Evolutionary conservation across 1,139 yeast genomes (phyloP).

Genomic region (Magnusiomyces tetraspermus): DNA sequence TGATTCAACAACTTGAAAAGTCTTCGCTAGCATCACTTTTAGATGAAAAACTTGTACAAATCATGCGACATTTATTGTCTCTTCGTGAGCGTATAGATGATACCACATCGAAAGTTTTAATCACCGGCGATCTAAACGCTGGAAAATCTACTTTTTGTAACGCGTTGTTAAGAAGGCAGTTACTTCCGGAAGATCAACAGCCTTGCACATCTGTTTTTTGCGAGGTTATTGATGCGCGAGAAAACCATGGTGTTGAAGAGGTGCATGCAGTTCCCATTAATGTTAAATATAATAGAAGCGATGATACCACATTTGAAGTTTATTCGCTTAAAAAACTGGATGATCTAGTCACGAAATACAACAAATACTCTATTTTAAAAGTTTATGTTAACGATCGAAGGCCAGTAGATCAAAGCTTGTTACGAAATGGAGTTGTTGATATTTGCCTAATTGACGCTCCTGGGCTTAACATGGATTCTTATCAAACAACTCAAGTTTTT

Average conservation of each 20-base stretch:
- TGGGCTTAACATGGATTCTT: slow-evolving; percentile 86
- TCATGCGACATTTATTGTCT: slow-evolving; percentile 57
- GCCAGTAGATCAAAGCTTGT: slow-evolving; percentile 56
- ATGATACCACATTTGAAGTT: slow-evolving; percentile 56
- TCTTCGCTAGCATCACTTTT: slow-evolving; percentile 54
- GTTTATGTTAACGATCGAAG: slow-evolving; percentile 74
- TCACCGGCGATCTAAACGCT: slow-evolving; percentile 94
- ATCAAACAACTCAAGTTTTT: slow-evolving; percentile 90
- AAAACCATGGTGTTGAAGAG: slow-evolving; percentile 68
- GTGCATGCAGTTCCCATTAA: slow-evolving; percentile 83
- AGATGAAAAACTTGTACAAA: slow-evolving; percentile 51
- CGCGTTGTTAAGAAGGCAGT: slow-evolving; percentile 65
- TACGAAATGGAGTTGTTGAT: slow-evolving; percentile 87
- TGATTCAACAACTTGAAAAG: slow-evolving; percentile 50
- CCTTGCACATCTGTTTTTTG: slow-evolving; percentile 97
- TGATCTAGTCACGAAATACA: slow-evolving; percentile 64
- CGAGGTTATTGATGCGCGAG: slow-evolving; percentile 80
- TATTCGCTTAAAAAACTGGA: slow-evolving; percentile 50
- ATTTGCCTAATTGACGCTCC: slow-evolving; percentile 94
- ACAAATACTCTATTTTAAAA: slow-evolving; percentile 61
- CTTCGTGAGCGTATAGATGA: slow-evolving; percentile 81
- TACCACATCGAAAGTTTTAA: slow-evolving; percentile 84
- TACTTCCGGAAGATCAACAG: slow-evolving; percentile 93
- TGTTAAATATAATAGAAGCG: slow-evolving; percentile 45
- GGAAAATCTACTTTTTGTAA: slow-evolving; percentile 96